Evolutionary conservation across 176 grass and related monocot species (phyloP).

Genomic region (Cenchrus fungigraminus): DNA sequence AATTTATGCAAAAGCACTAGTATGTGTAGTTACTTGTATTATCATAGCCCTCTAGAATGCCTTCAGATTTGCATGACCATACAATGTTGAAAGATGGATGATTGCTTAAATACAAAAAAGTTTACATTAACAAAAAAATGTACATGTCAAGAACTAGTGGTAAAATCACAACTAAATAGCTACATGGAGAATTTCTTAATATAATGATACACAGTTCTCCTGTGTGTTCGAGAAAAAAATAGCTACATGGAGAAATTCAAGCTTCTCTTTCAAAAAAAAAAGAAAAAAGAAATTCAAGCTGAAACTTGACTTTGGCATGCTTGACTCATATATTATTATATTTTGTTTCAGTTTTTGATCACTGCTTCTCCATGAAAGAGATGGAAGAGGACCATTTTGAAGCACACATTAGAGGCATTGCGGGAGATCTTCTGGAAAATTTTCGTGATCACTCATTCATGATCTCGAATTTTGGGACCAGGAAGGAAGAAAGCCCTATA

Average conservation of each 20-base stretch:
- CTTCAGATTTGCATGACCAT: background rate
- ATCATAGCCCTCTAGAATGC: background rate
- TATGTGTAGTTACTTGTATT: slow-evolving; percentile 1
- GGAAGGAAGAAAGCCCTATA: slow-evolving; percentile 67
- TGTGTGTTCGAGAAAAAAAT: no score
- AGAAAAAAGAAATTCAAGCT: background rate
- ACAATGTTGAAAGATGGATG: background rate
- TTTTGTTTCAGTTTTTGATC: slow-evolving; percentile 76
- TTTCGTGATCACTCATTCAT: slow-evolving; percentile 77
- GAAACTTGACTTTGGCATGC: slow-evolving; percentile 7
- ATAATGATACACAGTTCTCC: no score
- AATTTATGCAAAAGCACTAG: slow-evolving; percentile 2
- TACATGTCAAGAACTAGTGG: background rate
- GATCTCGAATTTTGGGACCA: slow-evolving; percentile 73
- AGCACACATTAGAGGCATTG: slow-evolving; percentile 60
- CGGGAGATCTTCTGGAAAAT: slow-evolving; percentile 61
- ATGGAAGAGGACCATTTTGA: slow-evolving; percentile 60
- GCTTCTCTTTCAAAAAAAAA: no score
- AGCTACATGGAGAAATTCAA: no score
- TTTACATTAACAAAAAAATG: background rate
- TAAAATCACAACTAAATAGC: slow-evolving; percentile 8
- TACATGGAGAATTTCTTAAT: background rate
- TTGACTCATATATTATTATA: slow-evolving; percentile 28
- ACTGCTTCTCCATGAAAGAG: slow-evolving; percentile 72
- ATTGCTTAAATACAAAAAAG: background rate